Conservation (phyloP, 345 rosid genomes). For the Salix viminalis region DNA sequence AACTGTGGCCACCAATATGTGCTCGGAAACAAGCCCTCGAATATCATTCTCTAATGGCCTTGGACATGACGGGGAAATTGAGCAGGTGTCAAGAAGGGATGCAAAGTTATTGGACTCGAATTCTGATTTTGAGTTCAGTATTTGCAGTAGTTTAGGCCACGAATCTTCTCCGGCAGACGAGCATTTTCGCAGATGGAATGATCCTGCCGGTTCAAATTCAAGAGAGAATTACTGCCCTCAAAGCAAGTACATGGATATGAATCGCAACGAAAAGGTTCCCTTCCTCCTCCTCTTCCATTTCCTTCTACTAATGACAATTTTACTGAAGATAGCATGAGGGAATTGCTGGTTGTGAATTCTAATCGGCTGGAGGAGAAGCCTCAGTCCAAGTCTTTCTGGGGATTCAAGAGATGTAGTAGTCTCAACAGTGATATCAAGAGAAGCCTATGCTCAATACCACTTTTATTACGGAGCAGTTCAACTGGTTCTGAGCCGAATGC, state of each 20-base stretch:
- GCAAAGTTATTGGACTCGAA: constrained; percentile 39
- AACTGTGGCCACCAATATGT: constrained; percentile 28
- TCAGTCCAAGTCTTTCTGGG: constrained; percentile 61
- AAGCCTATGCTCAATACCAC: constrained; percentile 52
- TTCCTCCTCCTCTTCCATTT: constrained; percentile 42
- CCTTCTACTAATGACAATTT: constrained; percentile 13
- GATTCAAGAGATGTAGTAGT: constrained; percentile 71
- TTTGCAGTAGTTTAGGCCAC: constrained; percentile 34
- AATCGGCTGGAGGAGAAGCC: constrained; percentile 29
- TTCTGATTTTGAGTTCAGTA: constrained; percentile 72
- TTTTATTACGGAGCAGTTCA: constrained; percentile 63
- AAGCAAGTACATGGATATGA: constrained; percentile 24
- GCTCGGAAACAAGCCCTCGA: constrained; percentile 55
- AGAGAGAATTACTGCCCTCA: constrained; percentile 5
- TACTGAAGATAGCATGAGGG: constrained; percentile 22
- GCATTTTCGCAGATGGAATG: constrained; percentile 67
- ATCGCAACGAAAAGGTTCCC: constrained; percentile 26
- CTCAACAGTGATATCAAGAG: constrained; percentile 55
- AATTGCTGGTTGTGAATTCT: constrained; percentile 4
- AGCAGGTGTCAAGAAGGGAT: constrained; percentile 36
- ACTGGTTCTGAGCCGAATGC: constrained; percentile 49
- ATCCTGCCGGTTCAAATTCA: constrained; percentile 55
- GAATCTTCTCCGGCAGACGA: constrained; percentile 69
- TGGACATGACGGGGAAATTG: constrained; percentile 21
- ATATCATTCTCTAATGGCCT: constrained; percentile 56